Conservation (phyloP, 179 eudicot genomes). For the Spinacia oleracea region DNA sequence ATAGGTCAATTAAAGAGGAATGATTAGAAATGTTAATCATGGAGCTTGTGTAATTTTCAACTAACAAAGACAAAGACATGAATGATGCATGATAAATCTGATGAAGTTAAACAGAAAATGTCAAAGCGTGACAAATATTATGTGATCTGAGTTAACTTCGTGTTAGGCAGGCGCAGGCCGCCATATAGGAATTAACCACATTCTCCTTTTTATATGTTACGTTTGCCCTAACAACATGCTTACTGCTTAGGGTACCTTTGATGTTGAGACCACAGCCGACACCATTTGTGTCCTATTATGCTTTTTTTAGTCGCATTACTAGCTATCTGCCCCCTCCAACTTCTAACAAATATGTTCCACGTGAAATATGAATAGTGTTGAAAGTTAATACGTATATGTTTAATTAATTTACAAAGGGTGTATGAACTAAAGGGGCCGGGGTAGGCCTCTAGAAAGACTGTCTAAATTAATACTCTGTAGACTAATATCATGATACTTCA, state of each 20-base stretch:
- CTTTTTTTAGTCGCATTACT: background rate
- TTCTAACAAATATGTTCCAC: too few relatives aligned
- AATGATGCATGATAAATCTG: too few relatives aligned
- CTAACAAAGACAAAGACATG: constrained; percentile 11
- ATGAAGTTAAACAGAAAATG: background rate
- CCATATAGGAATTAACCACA: constrained; percentile 13
- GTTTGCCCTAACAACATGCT: background rate
- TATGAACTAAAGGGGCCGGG: too few relatives aligned
- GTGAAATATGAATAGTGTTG: too few relatives aligned
- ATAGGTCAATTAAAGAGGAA: background rate
- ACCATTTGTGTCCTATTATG: background rate
- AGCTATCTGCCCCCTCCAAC: background rate
- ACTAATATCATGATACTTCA: background rate
- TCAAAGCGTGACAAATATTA: background rate
- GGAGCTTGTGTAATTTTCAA: constrained; percentile 7
- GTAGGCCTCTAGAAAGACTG: too few relatives aligned
- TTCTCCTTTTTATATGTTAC: background rate
- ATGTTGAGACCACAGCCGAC: constrained; percentile 19
- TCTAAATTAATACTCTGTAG: background rate
- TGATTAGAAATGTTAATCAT: constrained; percentile 5
- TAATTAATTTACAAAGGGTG: too few relatives aligned
- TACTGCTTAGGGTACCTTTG: background rate
- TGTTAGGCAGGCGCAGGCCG: constrained; percentile 20
- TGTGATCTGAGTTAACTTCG: too few relatives aligned
- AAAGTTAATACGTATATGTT: too few relatives aligned